Conservation (phyloP, 257 asterid genomes). For the Avicennia marina region DNA sequence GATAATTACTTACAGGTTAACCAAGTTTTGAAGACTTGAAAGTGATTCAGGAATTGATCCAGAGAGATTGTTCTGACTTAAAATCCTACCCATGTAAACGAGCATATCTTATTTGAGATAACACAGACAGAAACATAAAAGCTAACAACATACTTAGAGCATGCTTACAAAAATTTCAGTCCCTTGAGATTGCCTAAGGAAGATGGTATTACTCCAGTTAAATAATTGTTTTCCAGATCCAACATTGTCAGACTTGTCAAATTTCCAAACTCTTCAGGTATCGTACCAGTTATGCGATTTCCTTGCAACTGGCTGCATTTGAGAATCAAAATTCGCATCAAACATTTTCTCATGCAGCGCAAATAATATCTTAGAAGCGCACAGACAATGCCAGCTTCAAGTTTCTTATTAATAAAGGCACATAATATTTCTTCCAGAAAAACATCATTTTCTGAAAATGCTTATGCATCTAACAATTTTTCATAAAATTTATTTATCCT, state of each 20-base stretch:
- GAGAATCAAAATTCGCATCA: slow-evolving; percentile 11
- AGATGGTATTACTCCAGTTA: slow-evolving; percentile 79
- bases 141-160: slow-evolving; percentile 2
- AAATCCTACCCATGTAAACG: slow-evolving; percentile 41
- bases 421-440: too few species aligned
- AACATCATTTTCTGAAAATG: too few species aligned
- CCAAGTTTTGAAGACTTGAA: slow-evolving; percentile 45
- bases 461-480: too few species aligned
- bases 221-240: slow-evolving; percentile 68
- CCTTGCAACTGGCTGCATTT: slow-evolving; percentile 80
- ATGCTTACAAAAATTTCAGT: slow-evolving; percentile 72
- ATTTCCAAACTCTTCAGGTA: slow-evolving; percentile 77
- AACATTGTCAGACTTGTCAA: slow-evolving; percentile 77
- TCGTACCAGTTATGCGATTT: slow-evolving; percentile 70
- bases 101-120: slow-evolving; percentile 13
- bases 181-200: slow-evolving; percentile 69
- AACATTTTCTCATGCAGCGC: too few species aligned
- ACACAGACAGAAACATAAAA: neutral
- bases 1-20: slow-evolving; percentile 45
- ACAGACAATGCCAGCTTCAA: too few species aligned
- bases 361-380: too few species aligned
- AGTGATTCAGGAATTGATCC: slow-evolving; percentile 75
- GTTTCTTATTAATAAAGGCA: too few species aligned
- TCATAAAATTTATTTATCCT: too few species aligned
- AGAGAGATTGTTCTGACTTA: slow-evolving; percentile 66